These are phyloP conservation scores for Exophiala xenobiotica DNA, from an alignment of 2,329 filamentous ascomycete genomes.

Conservation along the genomic window DNA sequence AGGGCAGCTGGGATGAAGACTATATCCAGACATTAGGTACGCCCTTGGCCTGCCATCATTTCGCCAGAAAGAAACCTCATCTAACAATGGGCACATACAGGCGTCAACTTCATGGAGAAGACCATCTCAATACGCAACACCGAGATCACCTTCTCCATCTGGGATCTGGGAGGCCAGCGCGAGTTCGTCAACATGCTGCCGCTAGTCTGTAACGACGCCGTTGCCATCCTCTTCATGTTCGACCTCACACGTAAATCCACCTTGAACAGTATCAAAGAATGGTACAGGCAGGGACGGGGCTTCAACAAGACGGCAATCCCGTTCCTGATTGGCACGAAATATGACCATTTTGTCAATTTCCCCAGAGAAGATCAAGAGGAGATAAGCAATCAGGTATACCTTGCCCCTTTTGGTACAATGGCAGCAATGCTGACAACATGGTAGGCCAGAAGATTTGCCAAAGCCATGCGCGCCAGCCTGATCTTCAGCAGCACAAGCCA, in stretches of 20 bases:
- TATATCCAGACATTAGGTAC: slow-evolving; percentile 94
- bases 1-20: slow-evolving; percentile 99
- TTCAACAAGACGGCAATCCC: slow-evolving; percentile 99
- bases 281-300: slow-evolving; percentile 94
- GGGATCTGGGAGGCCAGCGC: slow-evolving; percentile 95
- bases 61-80: background rate
- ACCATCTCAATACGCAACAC: slow-evolving; percentile 99
- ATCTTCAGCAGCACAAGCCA: slow-evolving; percentile 99
- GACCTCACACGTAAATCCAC: slow-evolving; percentile 97
- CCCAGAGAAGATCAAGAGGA: slow-evolving; percentile 96
- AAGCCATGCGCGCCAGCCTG: slow-evolving; percentile 94
- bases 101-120: slow-evolving; percentile 99
- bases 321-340: slow-evolving; percentile 95
- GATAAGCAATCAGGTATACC: slow-evolving; percentile 83
- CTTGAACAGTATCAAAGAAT: slow-evolving; percentile 98
- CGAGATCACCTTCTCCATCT: slow-evolving; percentile 99
- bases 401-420: background rate
- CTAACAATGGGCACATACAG: slow-evolving; percentile 38
- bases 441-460: slow-evolving; percentile 90
- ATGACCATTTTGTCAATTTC: slow-evolving; percentile 99
- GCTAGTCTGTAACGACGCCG: slow-evolving; percentile 97
- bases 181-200: slow-evolving; percentile 99
- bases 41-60: slow-evolving; percentile 23
- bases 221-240: slow-evolving; percentile 99
- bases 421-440: background rate